A percentile compares a stretch with the other conserved stretches of the same genome.
Evolutionary conservation across 2,329 filamentous ascomycete genomes (phyloP).

Genomic region (Calonectria montana): DNA sequence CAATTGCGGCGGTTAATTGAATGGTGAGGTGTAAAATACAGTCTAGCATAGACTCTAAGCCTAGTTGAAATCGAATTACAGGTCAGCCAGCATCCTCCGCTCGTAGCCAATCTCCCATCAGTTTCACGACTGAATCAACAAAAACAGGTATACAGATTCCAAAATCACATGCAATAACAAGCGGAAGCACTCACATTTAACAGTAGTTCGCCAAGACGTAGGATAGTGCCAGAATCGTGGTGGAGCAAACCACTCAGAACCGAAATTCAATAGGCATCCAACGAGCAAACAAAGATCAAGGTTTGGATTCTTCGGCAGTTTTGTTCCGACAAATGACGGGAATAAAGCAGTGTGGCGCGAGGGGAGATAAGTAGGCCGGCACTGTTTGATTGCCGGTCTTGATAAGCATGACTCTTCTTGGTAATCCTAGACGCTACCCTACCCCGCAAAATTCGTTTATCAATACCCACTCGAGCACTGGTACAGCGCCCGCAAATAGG

Average conservation of each 20-base stretch:
- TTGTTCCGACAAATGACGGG: slow-evolving; percentile 6
- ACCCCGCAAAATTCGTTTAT: neutral
- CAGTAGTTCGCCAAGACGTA: neutral
- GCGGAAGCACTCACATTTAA: neutral
- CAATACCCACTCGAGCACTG: neutral
- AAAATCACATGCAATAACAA: neutral
- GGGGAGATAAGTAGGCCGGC: neutral
- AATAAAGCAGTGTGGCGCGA: neutral
- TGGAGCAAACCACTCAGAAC: neutral
- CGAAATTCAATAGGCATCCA: neutral
- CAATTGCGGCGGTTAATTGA: neutral
- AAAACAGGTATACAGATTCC: neutral
- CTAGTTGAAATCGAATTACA: neutral
- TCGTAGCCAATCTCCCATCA: neutral
- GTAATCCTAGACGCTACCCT: neutral
- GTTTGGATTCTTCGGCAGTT: slow-evolving; percentile 18
- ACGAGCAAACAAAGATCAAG: slow-evolving; percentile 26
- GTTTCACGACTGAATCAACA: neutral
- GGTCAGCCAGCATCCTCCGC: neutral
- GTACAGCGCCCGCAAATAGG: neutral
- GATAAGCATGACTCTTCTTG: neutral
- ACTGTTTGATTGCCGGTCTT: neutral
- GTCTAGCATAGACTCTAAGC: neutral
- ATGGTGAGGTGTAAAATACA: neutral
- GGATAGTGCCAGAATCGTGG: neutral